A percentile compares a stretch with the other conserved stretches of the same genome.
Conservation (phyloP, 78 protist species). For the Protostelium mycophagum region DNA sequence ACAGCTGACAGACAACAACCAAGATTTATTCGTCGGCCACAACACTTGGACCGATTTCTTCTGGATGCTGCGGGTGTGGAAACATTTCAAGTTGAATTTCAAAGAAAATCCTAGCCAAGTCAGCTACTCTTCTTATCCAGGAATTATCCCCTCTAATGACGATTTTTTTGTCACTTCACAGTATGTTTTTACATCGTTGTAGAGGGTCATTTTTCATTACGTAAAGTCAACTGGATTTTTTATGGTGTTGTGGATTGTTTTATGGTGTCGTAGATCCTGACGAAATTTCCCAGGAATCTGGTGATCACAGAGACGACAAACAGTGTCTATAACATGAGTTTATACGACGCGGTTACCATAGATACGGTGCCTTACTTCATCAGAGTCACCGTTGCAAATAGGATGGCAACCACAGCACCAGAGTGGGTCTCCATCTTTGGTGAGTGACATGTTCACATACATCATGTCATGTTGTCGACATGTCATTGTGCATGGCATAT, state of each 20-base stretch:
- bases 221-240: too few species aligned
- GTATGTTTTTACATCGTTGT: neutral
- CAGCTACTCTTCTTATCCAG: conserved; percentile 19
- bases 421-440: conserved; percentile 48
- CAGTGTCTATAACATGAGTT: conserved; percentile 22
- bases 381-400: conserved; percentile 58
- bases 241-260: neutral
- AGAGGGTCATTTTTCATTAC: neutral
- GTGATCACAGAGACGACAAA: conserved; percentile 64
- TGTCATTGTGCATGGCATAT: conserved; percentile 18
- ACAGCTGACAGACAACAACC: neutral
- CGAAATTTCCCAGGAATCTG: conserved; percentile 14
- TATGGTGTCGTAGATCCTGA: too few species aligned
- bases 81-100: neutral
- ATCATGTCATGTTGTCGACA: too few species aligned
- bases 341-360: conserved; percentile 25
- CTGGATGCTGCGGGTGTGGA: neutral
- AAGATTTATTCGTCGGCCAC: neutral
- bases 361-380: conserved; percentile 43
- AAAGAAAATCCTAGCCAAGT: neutral
- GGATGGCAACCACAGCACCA: conserved; percentile 40
- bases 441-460: too few species aligned
- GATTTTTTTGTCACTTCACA: conserved; percentile 26
- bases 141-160: conserved; percentile 28
- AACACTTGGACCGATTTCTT: neutral